Conservation (phyloP, 768 basidiomycete species). For the Mycena epipterygia region DNA sequence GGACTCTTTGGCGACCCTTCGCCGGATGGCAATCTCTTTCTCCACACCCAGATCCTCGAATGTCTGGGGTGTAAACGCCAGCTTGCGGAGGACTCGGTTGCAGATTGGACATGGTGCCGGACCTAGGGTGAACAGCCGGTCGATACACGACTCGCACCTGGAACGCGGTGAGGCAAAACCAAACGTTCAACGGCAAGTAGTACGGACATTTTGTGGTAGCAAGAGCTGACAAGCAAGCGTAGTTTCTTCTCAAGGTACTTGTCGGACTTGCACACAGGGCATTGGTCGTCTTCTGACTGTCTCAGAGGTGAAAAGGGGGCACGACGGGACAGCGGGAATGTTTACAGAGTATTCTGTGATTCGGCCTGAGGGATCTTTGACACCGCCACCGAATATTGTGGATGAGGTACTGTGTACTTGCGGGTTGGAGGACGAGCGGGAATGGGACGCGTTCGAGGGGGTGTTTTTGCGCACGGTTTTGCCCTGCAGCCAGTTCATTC, state of each 20-base stretch:
- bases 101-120: slow-evolving; percentile 98
- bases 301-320: slow-evolving; percentile 2
- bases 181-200: not conserved
- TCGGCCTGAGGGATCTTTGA: slow-evolving; percentile 88
- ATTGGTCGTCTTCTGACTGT: slow-evolving; percentile 79
- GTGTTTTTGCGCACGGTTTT: slow-evolving; percentile 82
- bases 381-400: slow-evolving; percentile 85
- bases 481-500: slow-evolving; percentile 73
- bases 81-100: slow-evolving; percentile 86
- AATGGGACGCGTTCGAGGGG: slow-evolving; percentile 49
- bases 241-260: slow-evolving; percentile 95
- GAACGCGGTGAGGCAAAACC: not conserved
- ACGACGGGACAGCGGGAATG: slow-evolving; percentile 28
- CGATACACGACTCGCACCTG: slow-evolving; percentile 99
- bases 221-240: slow-evolving; percentile 92
- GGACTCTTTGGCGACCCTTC: slow-evolving; percentile 91
- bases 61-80: slow-evolving; percentile 95
- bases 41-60: slow-evolving; percentile 94
- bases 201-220: slow-evolving; percentile 97
- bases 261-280: slow-evolving; percentile 98
- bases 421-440: slow-evolving; percentile 75
- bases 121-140: slow-evolving; percentile 94
- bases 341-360: slow-evolving; percentile 86
- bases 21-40: slow-evolving; percentile 92
- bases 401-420: slow-evolving; percentile 80